Percentiles rank a stretch among this genome's conserved stretches.
These are phyloP conservation scores for Thraustotheca clavata DNA, from an alignment of 352 stramenopile genomes.

Conservation along the genomic window DNA sequence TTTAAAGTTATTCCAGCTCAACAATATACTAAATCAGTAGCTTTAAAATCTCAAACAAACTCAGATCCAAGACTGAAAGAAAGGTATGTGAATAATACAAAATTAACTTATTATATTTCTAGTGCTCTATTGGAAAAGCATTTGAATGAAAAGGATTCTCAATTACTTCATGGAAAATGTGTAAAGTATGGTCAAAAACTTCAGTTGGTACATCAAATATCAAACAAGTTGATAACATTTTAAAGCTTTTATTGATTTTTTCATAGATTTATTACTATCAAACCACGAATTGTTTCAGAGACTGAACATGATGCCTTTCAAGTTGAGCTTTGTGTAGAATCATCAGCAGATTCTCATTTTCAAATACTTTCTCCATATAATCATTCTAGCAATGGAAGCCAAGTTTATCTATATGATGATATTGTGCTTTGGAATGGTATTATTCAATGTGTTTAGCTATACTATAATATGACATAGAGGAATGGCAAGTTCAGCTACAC, in stretches of 20 bases:
- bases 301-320: constrained; percentile 8
- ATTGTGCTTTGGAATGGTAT: constrained; percentile 5
- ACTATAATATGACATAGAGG: not conserved
- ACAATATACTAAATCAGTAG: not conserved
- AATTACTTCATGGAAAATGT: not conserved
- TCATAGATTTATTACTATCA: constrained; percentile 4
- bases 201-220: constrained; percentile 7
- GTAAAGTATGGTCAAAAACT: constrained; percentile 3
- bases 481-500: constrained; percentile 7
- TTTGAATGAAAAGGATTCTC: not conserved
- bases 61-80: not conserved
- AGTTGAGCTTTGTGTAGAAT: not conserved
- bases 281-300: not conserved
- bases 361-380: not conserved
- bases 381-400: not conserved
- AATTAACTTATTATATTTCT: not conserved
- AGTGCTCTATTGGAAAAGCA: constrained; percentile 10
- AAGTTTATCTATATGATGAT: not conserved
- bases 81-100: not conserved
- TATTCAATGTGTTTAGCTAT: not conserved
- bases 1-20: constrained; percentile 12
- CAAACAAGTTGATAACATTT: constrained; percentile 1
- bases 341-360: constrained; percentile 7
- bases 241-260: not conserved
- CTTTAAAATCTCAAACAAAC: not conserved